Evolutionary conservation across 768 basidiomycete genomes (phyloP).

Genomic region (Lactarius akahatsu): DNA sequence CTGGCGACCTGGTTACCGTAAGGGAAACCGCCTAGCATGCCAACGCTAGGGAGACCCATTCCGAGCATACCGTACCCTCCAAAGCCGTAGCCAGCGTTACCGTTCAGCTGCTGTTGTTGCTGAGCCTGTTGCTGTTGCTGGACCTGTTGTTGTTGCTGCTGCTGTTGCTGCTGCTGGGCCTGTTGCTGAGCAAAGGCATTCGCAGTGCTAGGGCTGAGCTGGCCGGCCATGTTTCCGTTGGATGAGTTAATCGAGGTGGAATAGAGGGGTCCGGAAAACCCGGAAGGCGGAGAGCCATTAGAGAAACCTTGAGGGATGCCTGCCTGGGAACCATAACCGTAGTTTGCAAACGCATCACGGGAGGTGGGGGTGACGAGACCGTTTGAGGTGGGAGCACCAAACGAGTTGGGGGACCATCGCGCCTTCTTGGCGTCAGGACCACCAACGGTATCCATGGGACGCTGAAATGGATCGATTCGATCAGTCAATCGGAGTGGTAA

Average conservation of each 20-base stretch:
- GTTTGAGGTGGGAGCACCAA: slow-evolving; percentile 38
- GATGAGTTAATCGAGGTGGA: slow-evolving; percentile 61
- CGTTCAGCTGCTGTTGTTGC: slow-evolving; percentile 24
- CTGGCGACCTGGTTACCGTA: slow-evolving; percentile 70
- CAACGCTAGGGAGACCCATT: slow-evolving; percentile 76
- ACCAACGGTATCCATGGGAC: slow-evolving; percentile 80
- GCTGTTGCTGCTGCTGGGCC: slow-evolving; percentile 41
- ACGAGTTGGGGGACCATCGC: slow-evolving; percentile 77
- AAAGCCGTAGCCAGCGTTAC: slow-evolving; percentile 55
- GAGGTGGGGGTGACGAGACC: slow-evolving; percentile 45
- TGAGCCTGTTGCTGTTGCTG: slow-evolving; percentile 48
- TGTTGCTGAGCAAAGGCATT: slow-evolving; percentile 56
- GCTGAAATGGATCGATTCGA: slow-evolving; percentile 43
- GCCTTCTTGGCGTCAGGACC: slow-evolving; percentile 88
- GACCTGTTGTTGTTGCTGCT: slow-evolving; percentile 29
- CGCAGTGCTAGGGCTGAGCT: slow-evolving; percentile 68
- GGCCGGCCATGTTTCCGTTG: slow-evolving; percentile 46
- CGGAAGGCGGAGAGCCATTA: slow-evolving; percentile 46
- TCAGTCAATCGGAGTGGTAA: not conserved
- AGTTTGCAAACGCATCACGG: slow-evolving; percentile 79
- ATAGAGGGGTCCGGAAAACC: slow-evolving; percentile 61
- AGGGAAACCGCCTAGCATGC: slow-evolving; percentile 67
- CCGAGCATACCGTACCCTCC: slow-evolving; percentile 75
- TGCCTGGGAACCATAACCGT: slow-evolving; percentile 80
- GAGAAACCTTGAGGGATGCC: slow-evolving; percentile 56